Conservation (phyloP, 352 stramenopile species). For the Phytophthora crassamura region DNA sequence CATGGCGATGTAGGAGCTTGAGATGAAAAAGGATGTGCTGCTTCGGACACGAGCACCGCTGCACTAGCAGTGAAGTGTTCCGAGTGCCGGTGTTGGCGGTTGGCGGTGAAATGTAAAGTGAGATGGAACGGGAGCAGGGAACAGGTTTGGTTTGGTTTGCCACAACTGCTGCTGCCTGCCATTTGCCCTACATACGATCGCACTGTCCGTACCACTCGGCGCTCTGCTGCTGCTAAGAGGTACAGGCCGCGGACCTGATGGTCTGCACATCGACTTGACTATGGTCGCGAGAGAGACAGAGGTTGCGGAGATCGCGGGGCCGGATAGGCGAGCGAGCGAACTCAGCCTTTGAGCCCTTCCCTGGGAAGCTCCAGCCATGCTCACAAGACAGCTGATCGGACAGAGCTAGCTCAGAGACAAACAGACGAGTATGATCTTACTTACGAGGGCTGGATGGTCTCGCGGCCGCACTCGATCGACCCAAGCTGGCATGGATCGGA, state of each 20-base stretch:
- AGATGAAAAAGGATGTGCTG: slow-evolving; percentile 31
- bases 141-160: slow-evolving; percentile 8
- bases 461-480: not conserved
- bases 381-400: slow-evolving; percentile 30
- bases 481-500: slow-evolving; percentile 1
- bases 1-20: slow-evolving; percentile 41
- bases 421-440: slow-evolving; percentile 21
- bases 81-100: slow-evolving; percentile 28
- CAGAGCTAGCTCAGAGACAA: slow-evolving; percentile 35
- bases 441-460: slow-evolving; percentile 22
- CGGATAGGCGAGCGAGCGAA: slow-evolving; percentile 36
- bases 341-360: slow-evolving; percentile 28
- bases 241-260: slow-evolving; percentile 37
- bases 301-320: slow-evolving; percentile 20
- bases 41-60: slow-evolving; percentile 10
- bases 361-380: slow-evolving; percentile 37
- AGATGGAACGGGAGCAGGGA: slow-evolving; percentile 28
- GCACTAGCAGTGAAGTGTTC: slow-evolving; percentile 13
- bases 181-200: slow-evolving; percentile 37
- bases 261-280: slow-evolving; percentile 18
- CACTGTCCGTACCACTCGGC: slow-evolving; percentile 38
- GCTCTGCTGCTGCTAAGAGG: slow-evolving; percentile 28
- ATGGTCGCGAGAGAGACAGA: slow-evolving; percentile 46
- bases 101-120: slow-evolving; percentile 47
- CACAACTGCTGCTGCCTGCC: slow-evolving; percentile 12